Evolutionary conservation across 306 rosid species (phyloP).

Genomic region (Quillaja saponaria): DNA sequence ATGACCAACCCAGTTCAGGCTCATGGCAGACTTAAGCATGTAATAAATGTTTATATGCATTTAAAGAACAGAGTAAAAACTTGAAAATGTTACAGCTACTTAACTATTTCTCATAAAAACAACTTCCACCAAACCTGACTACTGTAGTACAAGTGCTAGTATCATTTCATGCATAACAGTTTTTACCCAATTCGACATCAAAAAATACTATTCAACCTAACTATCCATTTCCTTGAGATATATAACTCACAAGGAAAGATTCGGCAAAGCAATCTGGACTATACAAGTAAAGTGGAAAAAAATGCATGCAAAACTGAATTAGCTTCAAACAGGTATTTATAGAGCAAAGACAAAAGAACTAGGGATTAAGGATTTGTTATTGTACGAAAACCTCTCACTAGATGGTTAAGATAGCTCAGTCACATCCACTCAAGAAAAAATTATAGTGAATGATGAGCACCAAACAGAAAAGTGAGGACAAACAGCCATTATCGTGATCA

Average conservation of each 20-base stretch:
- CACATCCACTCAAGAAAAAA: too few species aligned
- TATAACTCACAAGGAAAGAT: neutral
- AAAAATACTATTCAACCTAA: constrained; percentile 5
- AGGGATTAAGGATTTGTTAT: too few species aligned
- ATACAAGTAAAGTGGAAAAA: neutral
- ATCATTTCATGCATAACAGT: neutral
- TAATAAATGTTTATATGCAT: neutral
- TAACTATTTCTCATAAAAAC: neutral
- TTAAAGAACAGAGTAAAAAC: neutral
- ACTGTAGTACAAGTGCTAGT: neutral
- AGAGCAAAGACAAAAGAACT: neutral
- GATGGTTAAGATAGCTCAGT: too few species aligned
- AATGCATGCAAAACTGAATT: neutral
- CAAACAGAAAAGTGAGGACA: too few species aligned
- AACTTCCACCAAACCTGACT: too few species aligned
- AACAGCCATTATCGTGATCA: too few species aligned
- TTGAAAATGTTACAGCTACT: neutral
- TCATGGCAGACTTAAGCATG: neutral
- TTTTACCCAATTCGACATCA: neutral
- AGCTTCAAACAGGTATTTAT: neutral
- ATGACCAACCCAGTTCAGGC: constrained; percentile 2
- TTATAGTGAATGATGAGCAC: too few species aligned
- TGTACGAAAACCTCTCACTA: too few species aligned
- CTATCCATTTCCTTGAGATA: neutral
- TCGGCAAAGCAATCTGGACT: neutral